These are phyloP conservation scores for Phytophthora chlamydospora DNA, from an alignment of 352 stramenopile species.

Conservation along the genomic window DNA sequence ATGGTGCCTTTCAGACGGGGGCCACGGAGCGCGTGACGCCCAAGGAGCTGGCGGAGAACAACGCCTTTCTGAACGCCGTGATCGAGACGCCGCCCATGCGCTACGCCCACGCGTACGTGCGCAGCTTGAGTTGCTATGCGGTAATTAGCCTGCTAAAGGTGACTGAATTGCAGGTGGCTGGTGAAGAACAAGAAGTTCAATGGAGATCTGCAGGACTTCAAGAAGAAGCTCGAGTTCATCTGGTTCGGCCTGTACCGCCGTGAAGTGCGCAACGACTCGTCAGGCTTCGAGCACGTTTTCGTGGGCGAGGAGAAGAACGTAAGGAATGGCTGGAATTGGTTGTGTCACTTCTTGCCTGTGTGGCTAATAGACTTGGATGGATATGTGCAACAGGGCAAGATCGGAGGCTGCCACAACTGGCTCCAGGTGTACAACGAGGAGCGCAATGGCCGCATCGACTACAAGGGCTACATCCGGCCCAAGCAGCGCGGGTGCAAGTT, in stretches of 20 bases:
- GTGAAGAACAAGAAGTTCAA: slow-evolving; percentile 87
- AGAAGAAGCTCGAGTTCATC: slow-evolving; percentile 93
- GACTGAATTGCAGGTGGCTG: slow-evolving; percentile 57
- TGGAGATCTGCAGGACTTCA: slow-evolving; percentile 77
- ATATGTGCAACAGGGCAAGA: slow-evolving; percentile 63
- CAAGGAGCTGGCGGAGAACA: slow-evolving; percentile 91
- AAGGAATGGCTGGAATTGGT: slow-evolving; percentile 4
- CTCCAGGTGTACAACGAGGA: slow-evolving; percentile 97
- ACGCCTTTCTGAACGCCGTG: slow-evolving; percentile 92
- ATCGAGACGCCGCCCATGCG: slow-evolving; percentile 94
- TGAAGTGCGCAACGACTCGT: slow-evolving; percentile 88
- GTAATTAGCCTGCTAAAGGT: not conserved
- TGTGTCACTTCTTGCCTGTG: not conserved
- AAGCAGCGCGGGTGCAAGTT: slow-evolving; percentile 74
- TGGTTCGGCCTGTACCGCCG: slow-evolving; percentile 96
- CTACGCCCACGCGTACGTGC: slow-evolving; percentile 91
- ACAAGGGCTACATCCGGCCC: slow-evolving; percentile 93
- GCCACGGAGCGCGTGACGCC: slow-evolving; percentile 85
- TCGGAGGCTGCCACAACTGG: slow-evolving; percentile 97
- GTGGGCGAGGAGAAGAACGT: slow-evolving; percentile 95
- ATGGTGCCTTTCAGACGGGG: slow-evolving; percentile 61
- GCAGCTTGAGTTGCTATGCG: not conserved
- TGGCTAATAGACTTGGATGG: slow-evolving; percentile 1
- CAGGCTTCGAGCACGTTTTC: slow-evolving; percentile 97
- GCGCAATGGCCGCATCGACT: slow-evolving; percentile 92